Base-by-base conservation (phyloP, 2,329 filamentous ascomycete species). In the Trichophyton simii region DNA sequence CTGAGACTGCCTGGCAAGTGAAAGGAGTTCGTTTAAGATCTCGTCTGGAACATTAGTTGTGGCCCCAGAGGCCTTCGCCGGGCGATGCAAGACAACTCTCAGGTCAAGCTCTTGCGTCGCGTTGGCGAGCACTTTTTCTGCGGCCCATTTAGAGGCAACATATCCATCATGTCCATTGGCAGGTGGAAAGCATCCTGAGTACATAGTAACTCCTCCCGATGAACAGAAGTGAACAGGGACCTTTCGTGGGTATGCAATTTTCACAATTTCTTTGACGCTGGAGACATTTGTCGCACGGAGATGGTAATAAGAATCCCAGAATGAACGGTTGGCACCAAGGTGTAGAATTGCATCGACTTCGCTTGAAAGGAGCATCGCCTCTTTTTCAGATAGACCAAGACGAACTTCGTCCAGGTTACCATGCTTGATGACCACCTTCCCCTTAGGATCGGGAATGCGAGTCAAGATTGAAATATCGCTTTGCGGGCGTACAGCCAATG, bases 281-380 rank as follows among this genome's bases (percentile, higher is more conserved):
- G 46, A 9, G 2, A 71, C 42, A 58, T 73, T 74, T 2, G 62
- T 25, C 1, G 57, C 2, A 0, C 67, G 66, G 1, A 75, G 65
- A 2, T 60, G 52, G 3, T 60, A 20, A 62, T 73, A 75, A 18
- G 59, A 66, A 13, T 73, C 66, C 59, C 65, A 57, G 60, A 65
- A 68, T 0, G 66, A 69, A 18, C 65, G 59, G 11, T 74, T 72
- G 15, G 78, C 77, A 7, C 76, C 80, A 55, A 71, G 73, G 68
- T 83, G 85, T 22, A 87, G 78, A 57, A 86, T 78, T 3, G 78
- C 66, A 63, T 79, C 72, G 0, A 70, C 72, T 2, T 66, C 50
- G 2, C 50, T 20, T 11, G 67, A 66, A 2, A 82, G 65, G 0
- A 38, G 28, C 2, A 46, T 13, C 8, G 70, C 64, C 20, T 73